Base-by-base conservation (phyloP, 2,329 filamentous ascomycete genomes). In the Verticillium albo-atrum region DNA sequence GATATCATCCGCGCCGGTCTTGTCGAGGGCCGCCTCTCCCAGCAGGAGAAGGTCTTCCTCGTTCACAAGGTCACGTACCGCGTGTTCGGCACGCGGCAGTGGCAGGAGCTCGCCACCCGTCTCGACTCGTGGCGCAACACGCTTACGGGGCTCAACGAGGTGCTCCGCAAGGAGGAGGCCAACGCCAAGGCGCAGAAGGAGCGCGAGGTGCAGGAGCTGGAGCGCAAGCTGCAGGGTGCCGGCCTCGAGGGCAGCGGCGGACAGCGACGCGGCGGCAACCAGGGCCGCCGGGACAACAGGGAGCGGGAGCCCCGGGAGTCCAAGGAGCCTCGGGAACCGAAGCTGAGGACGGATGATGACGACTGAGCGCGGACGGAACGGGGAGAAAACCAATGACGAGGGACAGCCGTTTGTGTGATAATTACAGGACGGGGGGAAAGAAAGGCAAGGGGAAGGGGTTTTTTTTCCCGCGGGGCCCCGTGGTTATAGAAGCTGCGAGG, bases 51-150 rank as follows among this genome's bases (percentile, higher is more conserved):
- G 73, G 90, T 94, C 64, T 98, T 99, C 83, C 83, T 97, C 58
- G 92, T 99, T 63, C 95, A 99, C 82, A 88, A 95, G 73, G 92
- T 92, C 69, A 97, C 92, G 62, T 97, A 98, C 84, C 89, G 95
- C 63, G 93, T 97, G 58, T 99, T 99, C 71, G 92, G 92, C 68
- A 92, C 97, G 81, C 96, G 96, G 83, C 95, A 99, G 81, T 99
- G 96, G 92, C 87, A 90, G 68, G 94, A 99, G 81, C 89, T 99
- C 58, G 90, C 92, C 62, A 91, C 90, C 64, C 85, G 94, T 63
- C 81, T 99, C 69, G 93, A 97, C 77, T 90, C 92, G 74, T 98
- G 94, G 94, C 88, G 90, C 75, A 83, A 86, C 68, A 94, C 91
- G 68, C 80, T 98, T 68, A 84, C 86, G 71, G 87, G 86, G 66